Evolutionary conservation across 2,329 filamentous ascomycete genomes (phyloP).

Genomic region (Macroventuria anomochaeta): DNA sequence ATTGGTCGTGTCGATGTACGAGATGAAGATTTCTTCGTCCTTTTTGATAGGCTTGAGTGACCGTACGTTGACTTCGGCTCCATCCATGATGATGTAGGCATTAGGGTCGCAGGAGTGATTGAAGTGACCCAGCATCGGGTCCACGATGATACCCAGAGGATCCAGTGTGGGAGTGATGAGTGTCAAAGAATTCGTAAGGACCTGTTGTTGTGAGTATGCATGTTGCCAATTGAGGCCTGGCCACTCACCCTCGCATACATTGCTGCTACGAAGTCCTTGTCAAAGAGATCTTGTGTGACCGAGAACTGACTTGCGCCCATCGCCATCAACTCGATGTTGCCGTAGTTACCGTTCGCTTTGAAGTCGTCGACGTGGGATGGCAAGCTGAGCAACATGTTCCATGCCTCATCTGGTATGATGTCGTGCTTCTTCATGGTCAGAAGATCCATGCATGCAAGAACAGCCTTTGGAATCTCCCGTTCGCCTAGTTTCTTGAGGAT

Average conservation of each 20-base stretch:
- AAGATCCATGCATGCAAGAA: constrained; percentile 62
- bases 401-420: constrained; percentile 49
- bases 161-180: constrained; percentile 63
- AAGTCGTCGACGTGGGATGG: constrained; percentile 60
- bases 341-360: constrained; percentile 47
- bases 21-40: constrained; percentile 66
- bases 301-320: constrained; percentile 63
- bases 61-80: constrained; percentile 57
- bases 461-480: constrained; percentile 60
- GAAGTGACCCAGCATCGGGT: constrained; percentile 60
- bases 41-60: constrained; percentile 60
- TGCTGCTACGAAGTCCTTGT: constrained; percentile 51
- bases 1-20: constrained; percentile 66
- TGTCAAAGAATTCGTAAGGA: constrained; percentile 65
- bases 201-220: constrained; percentile 32
- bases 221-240: neutral
- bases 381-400: constrained; percentile 53
- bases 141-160: constrained; percentile 64
- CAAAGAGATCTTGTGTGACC: constrained; percentile 48
- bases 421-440: constrained; percentile 54
- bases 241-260: constrained; percentile 55
- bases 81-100: constrained; percentile 63
- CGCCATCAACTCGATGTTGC: constrained; percentile 60
- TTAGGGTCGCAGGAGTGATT: constrained; percentile 71
- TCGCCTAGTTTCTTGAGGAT: constrained; percentile 54